Conservation (phyloP, 2,329 filamentous ascomycete genomes). For the Purpureocillium lavendulum region DNA sequence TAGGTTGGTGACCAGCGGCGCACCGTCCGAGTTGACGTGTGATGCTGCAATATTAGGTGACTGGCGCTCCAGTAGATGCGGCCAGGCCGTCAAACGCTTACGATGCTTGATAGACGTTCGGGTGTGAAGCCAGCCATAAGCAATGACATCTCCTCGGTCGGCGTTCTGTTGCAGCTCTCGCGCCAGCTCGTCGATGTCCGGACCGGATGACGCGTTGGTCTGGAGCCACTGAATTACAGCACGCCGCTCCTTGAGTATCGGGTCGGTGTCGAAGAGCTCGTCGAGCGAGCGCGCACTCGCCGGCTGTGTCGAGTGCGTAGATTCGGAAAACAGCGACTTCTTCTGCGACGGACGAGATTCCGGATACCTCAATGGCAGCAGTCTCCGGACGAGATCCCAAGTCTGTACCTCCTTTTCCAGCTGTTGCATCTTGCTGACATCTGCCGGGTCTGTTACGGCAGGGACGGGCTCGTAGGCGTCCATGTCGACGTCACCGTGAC, state of each 20-base stretch:
- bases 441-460: background rate
- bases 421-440: constrained; percentile 25
- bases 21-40: constrained; percentile 49
- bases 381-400: constrained; percentile 74
- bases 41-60: constrained; percentile 47
- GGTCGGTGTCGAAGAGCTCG: constrained; percentile 66
- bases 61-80: constrained; percentile 55
- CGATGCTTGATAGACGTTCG: constrained; percentile 82
- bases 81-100: constrained; percentile 68
- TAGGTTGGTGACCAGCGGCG: constrained; percentile 71
- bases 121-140: constrained; percentile 88
- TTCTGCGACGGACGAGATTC: constrained; percentile 8
- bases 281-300: constrained; percentile 40
- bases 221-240: constrained; percentile 83
- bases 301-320: constrained; percentile 18
- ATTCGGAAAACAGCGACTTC: constrained; percentile 18
- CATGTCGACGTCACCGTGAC: constrained; percentile 43
- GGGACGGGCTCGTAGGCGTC: constrained; percentile 39
- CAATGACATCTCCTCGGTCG: constrained; percentile 72
- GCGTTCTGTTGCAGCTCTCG: constrained; percentile 67
- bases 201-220: constrained; percentile 60
- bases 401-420: constrained; percentile 82
- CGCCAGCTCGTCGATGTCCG: constrained; percentile 68
- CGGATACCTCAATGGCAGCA: constrained; percentile 63
- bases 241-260: constrained; percentile 67